Conservation (phyloP, 345 rosid genomes). For the Eucalyptus tenuipes region DNA sequence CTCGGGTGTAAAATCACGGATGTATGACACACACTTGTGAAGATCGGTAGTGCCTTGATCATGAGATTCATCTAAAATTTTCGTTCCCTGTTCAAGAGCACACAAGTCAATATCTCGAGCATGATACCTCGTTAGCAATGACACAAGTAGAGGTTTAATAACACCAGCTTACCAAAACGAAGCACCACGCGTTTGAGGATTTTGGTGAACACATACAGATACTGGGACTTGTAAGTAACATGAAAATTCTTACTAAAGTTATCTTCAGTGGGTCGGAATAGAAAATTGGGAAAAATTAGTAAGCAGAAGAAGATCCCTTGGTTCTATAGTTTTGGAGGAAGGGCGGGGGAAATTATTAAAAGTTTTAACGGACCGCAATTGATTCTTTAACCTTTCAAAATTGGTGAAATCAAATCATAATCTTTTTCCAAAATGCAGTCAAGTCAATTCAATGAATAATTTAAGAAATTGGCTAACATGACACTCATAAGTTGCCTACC, state of each 20-base stretch:
- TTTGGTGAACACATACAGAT: neutral
- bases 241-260: neutral
- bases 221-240: neutral
- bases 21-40: slow-evolving; percentile 61
- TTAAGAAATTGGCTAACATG: neutral
- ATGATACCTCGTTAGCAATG: neutral
- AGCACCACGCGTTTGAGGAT: neutral
- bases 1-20: slow-evolving; percentile 29
- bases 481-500: neutral
- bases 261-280: neutral
- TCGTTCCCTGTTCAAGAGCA: slow-evolving; percentile 49
- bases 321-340: neutral
- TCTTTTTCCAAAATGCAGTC: neutral
- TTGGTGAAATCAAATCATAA: neutral
- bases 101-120: neutral
- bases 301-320: neutral
- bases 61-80: slow-evolving; percentile 61
- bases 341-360: neutral
- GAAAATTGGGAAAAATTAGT: neutral
- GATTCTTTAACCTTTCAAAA: neutral
- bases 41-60: slow-evolving; percentile 98
- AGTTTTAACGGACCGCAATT: neutral
- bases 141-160: neutral
- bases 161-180: neutral
- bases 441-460: neutral